phyloP scores from a whole-genome alignment of 2,329 filamentous ascomycete species.

The Cercospora sp. region DNA sequence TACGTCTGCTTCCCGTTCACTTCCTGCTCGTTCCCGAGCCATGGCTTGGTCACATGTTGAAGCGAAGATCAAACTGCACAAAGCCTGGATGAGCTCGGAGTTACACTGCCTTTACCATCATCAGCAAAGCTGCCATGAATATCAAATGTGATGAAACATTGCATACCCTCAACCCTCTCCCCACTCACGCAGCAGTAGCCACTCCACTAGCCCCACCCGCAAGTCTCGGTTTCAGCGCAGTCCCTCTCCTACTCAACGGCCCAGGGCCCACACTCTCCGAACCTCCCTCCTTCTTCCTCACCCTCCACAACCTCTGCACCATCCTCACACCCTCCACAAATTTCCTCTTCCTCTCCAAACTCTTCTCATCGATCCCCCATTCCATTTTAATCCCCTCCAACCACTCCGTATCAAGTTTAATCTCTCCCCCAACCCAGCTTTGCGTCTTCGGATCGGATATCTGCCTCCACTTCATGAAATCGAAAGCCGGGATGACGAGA shows the following conservation, averaged over 20 bases:
- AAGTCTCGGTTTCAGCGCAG: not conserved
- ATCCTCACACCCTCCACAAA: not conserved
- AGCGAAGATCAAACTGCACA: not conserved
- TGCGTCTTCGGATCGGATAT: not conserved
- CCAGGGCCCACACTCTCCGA: no score
- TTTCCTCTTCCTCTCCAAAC: not conserved
- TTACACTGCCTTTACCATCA: no score
- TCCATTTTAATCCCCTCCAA: not conserved
- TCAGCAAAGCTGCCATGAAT: not conserved
- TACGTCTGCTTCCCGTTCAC: not conserved
- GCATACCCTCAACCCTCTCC: not conserved
- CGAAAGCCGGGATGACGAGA: not conserved
- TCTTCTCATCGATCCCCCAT: not conserved
- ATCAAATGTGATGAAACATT: not conserved
- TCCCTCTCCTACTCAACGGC: no score
- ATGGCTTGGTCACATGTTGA: not conserved
- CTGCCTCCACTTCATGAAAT: not conserved
- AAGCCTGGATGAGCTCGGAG: not conserved
- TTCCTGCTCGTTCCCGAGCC: not conserved
- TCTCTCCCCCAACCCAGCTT: not conserved
- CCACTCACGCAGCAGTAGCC: not conserved
- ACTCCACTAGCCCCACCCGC: not conserved
- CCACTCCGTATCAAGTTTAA: not conserved
- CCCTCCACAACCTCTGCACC: not conserved
- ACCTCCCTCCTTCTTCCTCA: not conserved